Evolutionary conservation across 2,329 filamentous ascomycete genomes (phyloP), one percentile per base, ranked within the genome.

Genomic region (Stagonosporopsis tanaceti): DNA sequence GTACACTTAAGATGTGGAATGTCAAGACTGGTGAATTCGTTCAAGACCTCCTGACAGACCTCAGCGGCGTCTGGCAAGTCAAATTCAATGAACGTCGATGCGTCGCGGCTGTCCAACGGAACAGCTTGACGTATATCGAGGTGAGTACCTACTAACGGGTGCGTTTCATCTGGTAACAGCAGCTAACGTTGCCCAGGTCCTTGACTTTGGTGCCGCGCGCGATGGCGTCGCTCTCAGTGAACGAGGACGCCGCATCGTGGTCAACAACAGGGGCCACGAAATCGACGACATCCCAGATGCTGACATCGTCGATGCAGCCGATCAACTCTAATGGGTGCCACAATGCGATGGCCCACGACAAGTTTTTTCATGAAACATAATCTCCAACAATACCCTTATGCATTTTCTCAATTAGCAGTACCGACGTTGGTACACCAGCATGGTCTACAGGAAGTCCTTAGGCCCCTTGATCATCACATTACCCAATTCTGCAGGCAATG

Each of bases 1-100:
- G 94, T 70, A 97, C 92, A 3, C 82, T 99, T 63, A 99, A 99
- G 82, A 96, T 99, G 92, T 99, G 95, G 95, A 92, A 99, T 71
- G 90, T 97, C 47, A 87, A 88, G 69, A 96, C 89, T 1, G 95
- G 95, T 46, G 91, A 97, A 69, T 97, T 93, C 74, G 88, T 97
- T 50, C 91, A 94, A 65, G 94, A 99, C 76, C 84, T 99, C 39
- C 82, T 99, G 70, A 97, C 92, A 14, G 93, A 97, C 71, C 83
- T 99, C 34, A 94, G 89, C 65, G 93, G 94, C n/a, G 95, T 99
- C 7, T 99, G 95, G 95, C 95, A 99, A 80, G 95, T 99, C 70
- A 95, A 95, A 71, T 99, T 99, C 79, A 93, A 99, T 71, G 92
- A 96, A 73, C 85, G 95, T 65, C 86, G 94, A 75, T 99, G 95